Evolutionary conservation across 805 yeast genomes (phyloP).

Genomic region (Hemisphaericaspora nanyangensis): DNA sequence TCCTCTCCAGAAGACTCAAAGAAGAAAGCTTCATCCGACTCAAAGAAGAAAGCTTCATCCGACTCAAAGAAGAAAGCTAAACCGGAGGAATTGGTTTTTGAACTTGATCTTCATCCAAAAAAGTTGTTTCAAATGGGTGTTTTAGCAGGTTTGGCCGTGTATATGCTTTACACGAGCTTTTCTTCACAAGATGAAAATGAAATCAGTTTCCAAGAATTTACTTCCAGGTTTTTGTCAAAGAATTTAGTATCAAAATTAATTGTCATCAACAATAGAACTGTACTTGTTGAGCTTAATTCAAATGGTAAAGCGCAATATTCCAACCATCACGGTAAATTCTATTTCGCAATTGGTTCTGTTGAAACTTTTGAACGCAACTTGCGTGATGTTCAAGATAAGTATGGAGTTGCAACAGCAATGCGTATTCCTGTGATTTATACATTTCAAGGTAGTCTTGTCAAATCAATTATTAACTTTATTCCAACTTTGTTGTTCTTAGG

Average conservation of each 20-base stretch:
- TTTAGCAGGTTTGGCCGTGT: slow-evolving; percentile 24
- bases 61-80: not conserved
- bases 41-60: not conserved
- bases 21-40: not conserved
- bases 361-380: slow-evolving; percentile 82
- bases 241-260: slow-evolving; percentile 70
- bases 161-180: slow-evolving; percentile 16
- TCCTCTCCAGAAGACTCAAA: not conserved
- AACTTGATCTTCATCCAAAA: slow-evolving; percentile 20
- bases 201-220: slow-evolving; percentile 90
- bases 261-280: slow-evolving; percentile 75
- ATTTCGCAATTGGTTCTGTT: slow-evolving; percentile 82
- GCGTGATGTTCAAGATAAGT: slow-evolving; percentile 69
- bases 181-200: slow-evolving; percentile 34
- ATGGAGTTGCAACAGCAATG: slow-evolving; percentile 55
- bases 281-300: slow-evolving; percentile 64
- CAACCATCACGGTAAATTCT: slow-evolving; percentile 21
- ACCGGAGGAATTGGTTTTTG: slow-evolving; percentile 4
- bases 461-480: slow-evolving; percentile 64
- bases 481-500: slow-evolving; percentile 91
- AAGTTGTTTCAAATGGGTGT: slow-evolving; percentile 30
- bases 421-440: slow-evolving; percentile 80
- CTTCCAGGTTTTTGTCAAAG: slow-evolving; percentile 66
- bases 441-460: slow-evolving; percentile 63
- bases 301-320: slow-evolving; percentile 50